Evolutionary conservation across 345 rosid genomes (phyloP).

Genomic region (Ceriops tagal): DNA sequence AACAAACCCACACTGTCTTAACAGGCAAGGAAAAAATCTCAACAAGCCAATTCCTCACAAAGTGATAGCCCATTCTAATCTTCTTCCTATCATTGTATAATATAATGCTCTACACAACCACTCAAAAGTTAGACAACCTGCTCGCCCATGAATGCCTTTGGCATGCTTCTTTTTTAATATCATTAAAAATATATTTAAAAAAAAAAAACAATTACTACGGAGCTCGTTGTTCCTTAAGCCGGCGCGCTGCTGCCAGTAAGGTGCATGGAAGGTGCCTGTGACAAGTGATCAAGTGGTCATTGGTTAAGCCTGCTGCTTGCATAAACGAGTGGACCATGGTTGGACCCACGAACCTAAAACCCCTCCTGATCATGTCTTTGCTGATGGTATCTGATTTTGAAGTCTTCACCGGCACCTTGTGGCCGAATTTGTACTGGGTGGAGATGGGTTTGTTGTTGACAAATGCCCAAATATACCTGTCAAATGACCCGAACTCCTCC

Average conservation of each 20-base stretch:
- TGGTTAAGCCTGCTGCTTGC: slow-evolving; percentile 68
- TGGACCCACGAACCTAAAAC: slow-evolving; percentile 58
- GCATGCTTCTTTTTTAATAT: neutral
- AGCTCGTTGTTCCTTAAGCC: neutral
- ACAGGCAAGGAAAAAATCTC: neutral
- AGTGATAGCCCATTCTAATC: slow-evolving; percentile 9
- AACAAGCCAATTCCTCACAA: neutral
- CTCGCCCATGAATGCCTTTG: neutral
- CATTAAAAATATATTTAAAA: too few species aligned
- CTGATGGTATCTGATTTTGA: slow-evolving; percentile 68
- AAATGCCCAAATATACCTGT: slow-evolving; percentile 55
- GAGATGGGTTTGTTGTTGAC: slow-evolving; percentile 50
- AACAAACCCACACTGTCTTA: slow-evolving; percentile 11
- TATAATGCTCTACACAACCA: slow-evolving; percentile 14
- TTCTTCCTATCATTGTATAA: slow-evolving; percentile 10
- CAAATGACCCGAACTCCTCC: slow-evolving; percentile 49
- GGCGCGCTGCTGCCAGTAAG: slow-evolving; percentile 26
- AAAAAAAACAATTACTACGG: neutral
- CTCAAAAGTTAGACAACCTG: slow-evolving; percentile 15
- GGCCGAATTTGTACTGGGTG: slow-evolving; percentile 50
- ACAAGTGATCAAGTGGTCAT: slow-evolving; percentile 58
- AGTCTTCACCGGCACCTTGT: slow-evolving; percentile 62
- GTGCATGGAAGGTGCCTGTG: slow-evolving; percentile 41
- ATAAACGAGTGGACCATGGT: slow-evolving; percentile 63
- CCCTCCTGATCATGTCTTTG: slow-evolving; percentile 71